phyloP scores from a whole-genome alignment of 2,329 filamentous ascomycete species.

The Penicillium frequentans region DNA sequence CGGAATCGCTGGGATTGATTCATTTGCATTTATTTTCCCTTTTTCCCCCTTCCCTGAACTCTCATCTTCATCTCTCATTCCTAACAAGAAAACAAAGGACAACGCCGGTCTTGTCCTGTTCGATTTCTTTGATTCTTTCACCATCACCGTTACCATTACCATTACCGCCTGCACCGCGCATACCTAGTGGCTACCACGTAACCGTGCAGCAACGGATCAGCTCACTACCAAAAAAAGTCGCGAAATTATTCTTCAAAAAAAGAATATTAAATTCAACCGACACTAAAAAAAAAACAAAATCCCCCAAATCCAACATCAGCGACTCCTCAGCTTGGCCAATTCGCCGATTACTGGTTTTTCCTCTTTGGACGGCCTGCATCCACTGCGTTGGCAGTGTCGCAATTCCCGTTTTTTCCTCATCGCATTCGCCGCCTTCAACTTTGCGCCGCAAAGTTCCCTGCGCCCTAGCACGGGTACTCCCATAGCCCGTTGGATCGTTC shows the following conservation, averaged over 20 bases:
- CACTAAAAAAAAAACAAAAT: constrained; percentile 20
- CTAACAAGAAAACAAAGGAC: constrained; percentile 7
- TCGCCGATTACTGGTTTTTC: constrained; percentile 34
- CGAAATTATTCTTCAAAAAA: neutral
- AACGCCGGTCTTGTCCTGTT: constrained; percentile 25
- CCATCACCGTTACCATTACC: constrained; percentile 19
- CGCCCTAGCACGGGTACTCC: constrained; percentile 25
- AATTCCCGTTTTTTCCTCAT: constrained; percentile 26
- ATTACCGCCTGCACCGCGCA: constrained; percentile 23
- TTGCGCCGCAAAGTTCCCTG: constrained; percentile 20
- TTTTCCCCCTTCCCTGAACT: constrained; percentile 1
- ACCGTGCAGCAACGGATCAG: constrained; percentile 35
- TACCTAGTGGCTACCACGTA: constrained; percentile 34
- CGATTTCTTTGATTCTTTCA: neutral
- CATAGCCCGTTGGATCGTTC: constrained; percentile 20
- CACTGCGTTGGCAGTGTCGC: constrained; percentile 38
- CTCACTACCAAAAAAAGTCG: constrained; percentile 18
- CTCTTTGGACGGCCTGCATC: constrained; percentile 38
- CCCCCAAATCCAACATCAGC: constrained; percentile 25
- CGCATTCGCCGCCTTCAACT: constrained; percentile 20
- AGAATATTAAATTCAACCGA: constrained; percentile 13
- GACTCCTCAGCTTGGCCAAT: constrained; percentile 24
- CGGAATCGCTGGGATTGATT: constrained; percentile 24
- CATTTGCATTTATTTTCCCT: constrained; percentile 26
- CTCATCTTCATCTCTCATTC: neutral